Evolutionary conservation across 2,329 filamentous ascomycete genomes (phyloP).

Genomic region (Chrysoporthe austroafricana): DNA sequence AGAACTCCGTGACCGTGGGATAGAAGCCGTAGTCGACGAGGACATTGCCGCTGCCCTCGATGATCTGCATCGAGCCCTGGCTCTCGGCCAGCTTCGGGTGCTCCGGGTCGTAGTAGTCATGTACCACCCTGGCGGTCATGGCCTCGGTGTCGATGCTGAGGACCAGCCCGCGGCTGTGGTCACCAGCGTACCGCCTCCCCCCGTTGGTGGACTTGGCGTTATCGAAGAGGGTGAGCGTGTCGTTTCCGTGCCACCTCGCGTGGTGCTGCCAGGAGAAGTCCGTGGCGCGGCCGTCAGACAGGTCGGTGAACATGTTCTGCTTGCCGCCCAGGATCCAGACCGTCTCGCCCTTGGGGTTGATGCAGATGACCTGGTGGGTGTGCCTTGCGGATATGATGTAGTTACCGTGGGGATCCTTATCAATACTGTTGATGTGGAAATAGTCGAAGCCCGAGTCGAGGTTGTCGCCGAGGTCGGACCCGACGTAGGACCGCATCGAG

Average conservation of each 20-base stretch:
- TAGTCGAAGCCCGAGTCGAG: conserved; percentile 41
- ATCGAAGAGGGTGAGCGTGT: conserved; percentile 44
- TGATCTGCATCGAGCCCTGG: conserved; percentile 25
- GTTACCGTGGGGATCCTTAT: conserved; percentile 40
- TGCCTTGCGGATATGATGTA: conserved; percentile 44
- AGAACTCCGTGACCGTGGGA: conserved; percentile 29
- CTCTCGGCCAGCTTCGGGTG: conserved; percentile 18
- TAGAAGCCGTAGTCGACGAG: conserved; percentile 31
- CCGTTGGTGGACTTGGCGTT: conserved; percentile 42
- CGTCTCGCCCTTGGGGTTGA: conserved; percentile 37
- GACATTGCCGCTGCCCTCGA: conserved; percentile 17
- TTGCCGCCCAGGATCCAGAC: conserved; percentile 44
- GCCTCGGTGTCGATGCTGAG: conserved; percentile 36
- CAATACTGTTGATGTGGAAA: conserved; percentile 44
- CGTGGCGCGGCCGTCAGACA: conserved; percentile 40
- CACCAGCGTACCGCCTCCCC: conserved; percentile 31
- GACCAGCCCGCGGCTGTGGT: conserved; percentile 39
- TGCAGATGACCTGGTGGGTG: conserved; percentile 36
- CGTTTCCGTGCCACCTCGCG: conserved; percentile 38
- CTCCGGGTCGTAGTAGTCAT: conserved; percentile 38
- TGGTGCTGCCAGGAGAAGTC: conserved; percentile 46
- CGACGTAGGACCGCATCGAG: conserved; percentile 35
- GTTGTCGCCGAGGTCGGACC: conserved; percentile 36
- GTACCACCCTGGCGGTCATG: conserved; percentile 38
- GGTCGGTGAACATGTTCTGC: conserved; percentile 40